phyloP scores from a whole-genome alignment of 306 rosid genomes.

The Cucumis hystrix region DNA sequence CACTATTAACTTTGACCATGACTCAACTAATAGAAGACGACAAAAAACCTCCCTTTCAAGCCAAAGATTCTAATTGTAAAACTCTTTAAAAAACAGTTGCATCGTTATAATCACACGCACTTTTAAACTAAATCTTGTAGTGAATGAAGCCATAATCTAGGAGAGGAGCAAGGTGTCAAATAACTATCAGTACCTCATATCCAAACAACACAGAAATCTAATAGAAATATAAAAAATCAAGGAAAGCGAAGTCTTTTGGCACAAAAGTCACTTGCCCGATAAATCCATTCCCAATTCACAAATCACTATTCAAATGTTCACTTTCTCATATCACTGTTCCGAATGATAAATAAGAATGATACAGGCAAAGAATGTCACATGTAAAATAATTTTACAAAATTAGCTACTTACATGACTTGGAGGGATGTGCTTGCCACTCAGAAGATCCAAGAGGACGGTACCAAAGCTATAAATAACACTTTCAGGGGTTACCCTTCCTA shows the following conservation, averaged over 20 bases:
- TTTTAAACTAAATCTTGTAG: neutral
- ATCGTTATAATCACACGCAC: neutral
- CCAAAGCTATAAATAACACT: conserved; percentile 98
- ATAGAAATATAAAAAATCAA: neutral
- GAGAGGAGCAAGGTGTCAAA: neutral
- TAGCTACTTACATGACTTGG: conserved; percentile 80
- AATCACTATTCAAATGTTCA: neutral
- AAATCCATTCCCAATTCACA: neutral
- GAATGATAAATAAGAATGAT: neutral
- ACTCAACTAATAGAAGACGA: neutral
- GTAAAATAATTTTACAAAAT: neutral
- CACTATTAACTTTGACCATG: neutral
- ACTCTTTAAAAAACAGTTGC: neutral
- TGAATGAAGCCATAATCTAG: neutral
- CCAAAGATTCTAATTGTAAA: neutral
- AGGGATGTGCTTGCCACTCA: conserved; percentile 98
- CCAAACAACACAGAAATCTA: neutral
- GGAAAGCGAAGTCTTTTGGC: neutral
- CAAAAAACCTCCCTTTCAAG: neutral
- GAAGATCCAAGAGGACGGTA: conserved; percentile 84
- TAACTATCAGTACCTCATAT: neutral
- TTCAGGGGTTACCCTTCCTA: conserved; percentile 97
- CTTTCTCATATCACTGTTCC: neutral
- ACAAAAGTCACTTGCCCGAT: neutral
- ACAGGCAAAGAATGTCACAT: neutral